Base-by-base conservation (phyloP, 2,329 filamentous ascomycete genomes). In the Cadophora gregata region DNA sequence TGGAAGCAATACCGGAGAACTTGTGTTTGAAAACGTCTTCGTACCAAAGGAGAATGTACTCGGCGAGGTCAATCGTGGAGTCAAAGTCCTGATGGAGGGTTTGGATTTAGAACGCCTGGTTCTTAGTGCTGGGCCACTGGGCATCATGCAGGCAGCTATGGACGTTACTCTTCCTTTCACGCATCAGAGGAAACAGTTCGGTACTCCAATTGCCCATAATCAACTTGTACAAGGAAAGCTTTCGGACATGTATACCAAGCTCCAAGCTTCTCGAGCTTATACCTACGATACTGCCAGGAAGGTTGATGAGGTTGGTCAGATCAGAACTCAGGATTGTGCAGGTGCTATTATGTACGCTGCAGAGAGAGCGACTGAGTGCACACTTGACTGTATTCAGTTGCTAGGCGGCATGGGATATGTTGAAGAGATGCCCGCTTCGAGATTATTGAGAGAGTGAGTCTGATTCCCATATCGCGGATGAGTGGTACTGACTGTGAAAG, bases 221-320 rank as follows among this genome's bases (percentile, higher is more conserved):
- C 96, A 99, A 79, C 85, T 98, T 69, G 86, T 98, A 25, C 96
- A 98, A 80, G 95, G 92, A 65, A 95, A 94, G 77, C 85, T 98
- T 55, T 93, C 96, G 64, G 94, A 98, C 78, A 97, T 99, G 94
- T 96, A 98, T 81, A 97, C 93, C 58, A 97, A 97, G 79, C 86
- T 96, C 67, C 90, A 92, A 75, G 93, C 92, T 12, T 89, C 90
- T 19, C 84, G 89, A n/a, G 86, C 93, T 2, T 97, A 97, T 80
- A 98, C 95, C 0, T 97, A 97, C 76, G 82, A 85, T 45, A 94
- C 94, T 0, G 96, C 96, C 3, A 85, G 86, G 56, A 85, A 86
- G 1, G 90, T 97, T 24, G 95, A 97, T 74, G 92, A 95, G 78
- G 81, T 87, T 14, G 90, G 88, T 12, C 69, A 83, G 1, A 90